Percentiles rank a stretch among this genome's conserved stretches.
Evolutionary conservation across 2,329 filamentous ascomycete genomes (phyloP).

Genomic region (Monosporascus sp.): DNA sequence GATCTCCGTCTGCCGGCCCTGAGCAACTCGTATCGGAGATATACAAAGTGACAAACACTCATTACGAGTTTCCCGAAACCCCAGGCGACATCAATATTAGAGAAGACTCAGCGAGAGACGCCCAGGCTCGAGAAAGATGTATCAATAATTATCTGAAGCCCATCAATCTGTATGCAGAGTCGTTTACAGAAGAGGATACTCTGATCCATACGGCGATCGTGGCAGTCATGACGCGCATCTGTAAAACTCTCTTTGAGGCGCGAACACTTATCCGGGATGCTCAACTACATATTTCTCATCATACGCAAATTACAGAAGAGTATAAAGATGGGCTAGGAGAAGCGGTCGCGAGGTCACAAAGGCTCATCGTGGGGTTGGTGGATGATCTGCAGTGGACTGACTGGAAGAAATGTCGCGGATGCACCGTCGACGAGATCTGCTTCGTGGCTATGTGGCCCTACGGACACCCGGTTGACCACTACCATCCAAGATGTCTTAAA

Average conservation of each 20-base stretch:
- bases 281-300: not conserved
- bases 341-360: not conserved
- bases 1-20: constrained; percentile 4
- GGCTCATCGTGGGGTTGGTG: not conserved
- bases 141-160: constrained; percentile 26
- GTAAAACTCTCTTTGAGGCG: constrained; percentile 6
- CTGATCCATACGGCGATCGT: constrained; percentile 20
- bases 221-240: constrained; percentile 19
- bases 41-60: constrained; percentile 4
- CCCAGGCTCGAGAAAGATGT: constrained; percentile 31
- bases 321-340: not conserved
- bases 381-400: constrained; percentile 2
- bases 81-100: constrained; percentile 17
- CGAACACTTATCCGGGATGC: not conserved
- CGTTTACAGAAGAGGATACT: constrained; percentile 14
- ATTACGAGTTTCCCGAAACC: not conserved
- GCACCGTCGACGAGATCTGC: constrained; percentile 3
- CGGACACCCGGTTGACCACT: not conserved
- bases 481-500: not conserved
- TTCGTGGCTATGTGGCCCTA: constrained; percentile 5
- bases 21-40: constrained; percentile 1
- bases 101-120: not conserved
- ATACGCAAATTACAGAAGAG: not conserved
- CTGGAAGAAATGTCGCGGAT: constrained; percentile 2
- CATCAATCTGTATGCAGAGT: not conserved